Evolutionary conservation across 768 basidiomycete species (phyloP), one percentile per base, ranked within the genome.

Genomic region (Ramaria sp.): DNA sequence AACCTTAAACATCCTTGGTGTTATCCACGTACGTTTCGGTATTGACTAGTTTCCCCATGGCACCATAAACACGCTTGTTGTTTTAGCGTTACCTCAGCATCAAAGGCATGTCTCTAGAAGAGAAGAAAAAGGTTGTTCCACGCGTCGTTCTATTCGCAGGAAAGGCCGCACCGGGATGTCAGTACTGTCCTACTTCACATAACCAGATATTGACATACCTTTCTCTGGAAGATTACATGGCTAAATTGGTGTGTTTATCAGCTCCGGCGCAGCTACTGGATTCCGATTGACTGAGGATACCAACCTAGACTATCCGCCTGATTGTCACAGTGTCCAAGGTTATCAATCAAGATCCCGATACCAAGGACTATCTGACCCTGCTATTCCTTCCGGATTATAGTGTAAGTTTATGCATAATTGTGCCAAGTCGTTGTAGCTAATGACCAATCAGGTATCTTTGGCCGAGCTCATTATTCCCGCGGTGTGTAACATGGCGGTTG

Each of bases 321-420:
- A 94, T 98, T 71, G 87, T 92, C 64, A 91, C 91, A 61, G 91
- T 91, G 60, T 86, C 88, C 20, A 82, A 78, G 55, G 71, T 83
- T 59, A 84, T 93, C 73, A 62, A 75, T 65, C 78, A 73, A 15
- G 96, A 98, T 69, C 83, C 87, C 1, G 93, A 96, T 53, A 88
- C 91, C 31, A 86, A 83, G 63, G 84, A 90, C 59, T 83, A 88
- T 62, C 83, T 98, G 61, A 82, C 83, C 47, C 78, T 98, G 59
- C 89, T 86, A 75, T 98, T 98, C 86, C 78, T 99, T 19, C 94
- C 96, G 0, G 95, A 98, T 68, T 99, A 99, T 72, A 87, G 84
- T 1, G 91, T 69, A 10, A 47, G 46, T 24, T 37, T 41, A 15
- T 38, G 17, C 11, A 30, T 41, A 4, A 15, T 24, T 7, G 20